Base-by-base conservation (phyloP, 805 yeast genomes). In the Saccharomycopsis oosterbeekiorum region DNA sequence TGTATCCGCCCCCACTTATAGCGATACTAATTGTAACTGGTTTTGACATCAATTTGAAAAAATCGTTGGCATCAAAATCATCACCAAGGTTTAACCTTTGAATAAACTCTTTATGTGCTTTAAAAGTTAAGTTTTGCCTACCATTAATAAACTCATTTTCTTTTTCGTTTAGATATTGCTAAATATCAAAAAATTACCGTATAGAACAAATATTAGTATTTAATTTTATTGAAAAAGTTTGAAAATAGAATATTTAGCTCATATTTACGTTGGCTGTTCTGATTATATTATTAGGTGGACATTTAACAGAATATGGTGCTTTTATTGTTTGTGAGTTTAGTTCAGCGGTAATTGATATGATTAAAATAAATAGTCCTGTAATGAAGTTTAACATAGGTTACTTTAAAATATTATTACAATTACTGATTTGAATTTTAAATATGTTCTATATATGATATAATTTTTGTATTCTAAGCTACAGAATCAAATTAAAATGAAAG, bases 1-100 rank as follows among this genome's bases (percentile, higher is more conserved):
- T 71, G 68, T 81, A 80, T 1, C 83, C 82, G 3, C 83, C 84
- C 1, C 84, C 84, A 14, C 81, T 77, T 4, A 80, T 60, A 1
- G 80, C 76, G 1, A 80, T 64, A 4, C 78, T 79, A 9, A 79
- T 73, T 15, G 60, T 69, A 11, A 67, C 65, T 0, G 72, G 67
- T 29, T 57, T 54, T 17, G 55, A 29, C 3, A 59, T 14, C n/a
- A 9, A 14, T 14, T 21, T 15, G 17, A 43, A 57, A 47, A 62
- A 60, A 2, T 26, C n/a, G 2, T 60, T 59, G 14, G 54, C 40
- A 39, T 57, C 59, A 40, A 63, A 59, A 11, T 60, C 62, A 17
- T 8, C 10, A n/a, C 56, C 59, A 15, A 58, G 14, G 14, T 55
- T 50, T 15, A 42, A 17, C 19, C 60, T 43, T 40, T 40, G 37